Base-by-base conservation (phyloP, 805 yeast genomes). In the Candida taoyuanica region DNA sequence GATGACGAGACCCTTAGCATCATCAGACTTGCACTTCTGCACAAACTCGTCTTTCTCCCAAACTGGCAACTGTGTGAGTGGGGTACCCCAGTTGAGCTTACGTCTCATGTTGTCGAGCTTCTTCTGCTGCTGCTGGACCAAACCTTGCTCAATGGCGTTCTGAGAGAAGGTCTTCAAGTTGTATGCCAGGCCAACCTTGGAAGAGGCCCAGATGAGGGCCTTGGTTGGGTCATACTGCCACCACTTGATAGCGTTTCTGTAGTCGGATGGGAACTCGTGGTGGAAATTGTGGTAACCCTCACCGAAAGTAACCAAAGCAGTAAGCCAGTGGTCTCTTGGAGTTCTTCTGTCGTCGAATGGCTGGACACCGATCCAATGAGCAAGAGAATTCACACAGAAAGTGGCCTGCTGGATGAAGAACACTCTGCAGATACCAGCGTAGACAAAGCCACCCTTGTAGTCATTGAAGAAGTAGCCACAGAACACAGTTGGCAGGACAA, bases 261-360 rank as follows among this genome's bases (percentile, higher is more conserved):
- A 85, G 65, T 85, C 94, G 17, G 85, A 74, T 54, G 94, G 93
- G 73, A 84, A 85, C 68, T 84, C 94, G 61, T 85, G 94, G 63
- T 85, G 94, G 78, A 84, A 85, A 66, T 85, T 85, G 58, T 85
- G 93, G 71, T 84, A 83, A 49, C 94, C 94, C 65, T 85, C 94
- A 63, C 94, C 94, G 55, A 84, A 83, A 1, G 94, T 85, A 42
- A 83, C 87, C 41, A 84, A 65, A 5, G 93, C 93, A 37, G 93
- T 83, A 45, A 85, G 54, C 58, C 78, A 74, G 63, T 83, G 88
- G 64, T 85, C 91, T 66, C 93, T 74, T 50, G 93, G 93, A 27
- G 91, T 82, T 74, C 89, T 78, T 65, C 84, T 76, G 60, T 85
- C 91, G 60, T 84, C 94, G 48, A 84, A 85, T 33, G 94, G 93